A percentile compares a stretch with the other conserved stretches of the same genome.
Evolutionary conservation across 2,329 filamentous ascomycete species (phyloP).

Genomic region (Aschersonia sp.): DNA sequence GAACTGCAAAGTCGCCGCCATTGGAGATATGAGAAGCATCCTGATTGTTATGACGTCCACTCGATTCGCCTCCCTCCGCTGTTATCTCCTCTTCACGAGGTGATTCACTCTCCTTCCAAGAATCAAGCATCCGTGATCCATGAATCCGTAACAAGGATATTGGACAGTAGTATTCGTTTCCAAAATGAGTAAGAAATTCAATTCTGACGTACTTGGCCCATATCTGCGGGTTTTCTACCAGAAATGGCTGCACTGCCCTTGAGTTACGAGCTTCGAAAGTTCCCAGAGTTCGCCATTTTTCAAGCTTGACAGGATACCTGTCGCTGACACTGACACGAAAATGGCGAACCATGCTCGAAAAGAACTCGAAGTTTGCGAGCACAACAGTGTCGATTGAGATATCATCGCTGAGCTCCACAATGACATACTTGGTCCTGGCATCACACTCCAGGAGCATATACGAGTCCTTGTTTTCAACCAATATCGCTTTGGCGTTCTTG

Average conservation of each 20-base stretch:
- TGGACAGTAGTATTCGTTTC: conserved; percentile 93
- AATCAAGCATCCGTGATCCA: conserved; percentile 91
- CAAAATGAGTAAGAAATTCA: conserved; percentile 86
- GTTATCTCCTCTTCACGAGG: conserved; percentile 47
- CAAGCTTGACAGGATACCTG: conserved; percentile 79
- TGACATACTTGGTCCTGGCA: conserved; percentile 78
- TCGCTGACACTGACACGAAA: conserved; percentile 90
- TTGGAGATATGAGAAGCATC: background rate
- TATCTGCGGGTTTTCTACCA: conserved; percentile 87
- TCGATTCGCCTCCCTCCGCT: conserved; percentile 13
- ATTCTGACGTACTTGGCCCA: conserved; percentile 89
- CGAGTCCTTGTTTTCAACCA: conserved; percentile 95
- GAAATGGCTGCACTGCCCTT: conserved; percentile 83
- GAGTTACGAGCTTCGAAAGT: conserved; percentile 86
- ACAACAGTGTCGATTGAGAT: conserved; percentile 86
- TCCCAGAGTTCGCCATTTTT: conserved; percentile 82
- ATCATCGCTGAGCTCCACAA: conserved; percentile 82
- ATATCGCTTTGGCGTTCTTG: conserved; percentile 74
- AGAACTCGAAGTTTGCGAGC: conserved; percentile 98
- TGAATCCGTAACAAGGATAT: conserved; percentile 83
- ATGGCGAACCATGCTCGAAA: conserved; percentile 87
- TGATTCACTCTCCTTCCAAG: conserved; percentile 69
- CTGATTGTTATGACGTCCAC: background rate
- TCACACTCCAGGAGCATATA: conserved; percentile 95
- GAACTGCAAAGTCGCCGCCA: background rate